These are phyloP conservation scores for Combretum micranthum DNA, from an alignment of 345 rosid species.

Conservation along the genomic window DNA sequence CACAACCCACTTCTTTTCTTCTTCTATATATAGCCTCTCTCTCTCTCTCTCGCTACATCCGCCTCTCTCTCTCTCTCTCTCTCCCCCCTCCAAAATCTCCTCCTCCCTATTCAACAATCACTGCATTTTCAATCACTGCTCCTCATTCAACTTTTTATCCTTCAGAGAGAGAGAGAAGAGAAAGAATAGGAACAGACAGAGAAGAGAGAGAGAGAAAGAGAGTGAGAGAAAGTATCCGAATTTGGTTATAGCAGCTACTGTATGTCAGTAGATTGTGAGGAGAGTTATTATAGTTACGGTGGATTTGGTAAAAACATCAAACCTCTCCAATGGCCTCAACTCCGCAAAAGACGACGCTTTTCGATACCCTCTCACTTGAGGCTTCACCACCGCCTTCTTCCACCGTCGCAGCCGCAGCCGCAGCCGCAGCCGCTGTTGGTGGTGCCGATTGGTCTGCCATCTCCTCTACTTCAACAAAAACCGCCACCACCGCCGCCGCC, in stretches of 20 bases:
- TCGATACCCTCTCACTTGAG: conserved; percentile 11
- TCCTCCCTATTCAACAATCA: no score
- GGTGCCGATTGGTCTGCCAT: conserved; percentile 34
- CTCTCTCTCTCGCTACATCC: no score
- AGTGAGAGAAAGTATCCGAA: neutral
- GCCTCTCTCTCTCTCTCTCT: neutral
- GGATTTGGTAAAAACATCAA: conserved; percentile 81
- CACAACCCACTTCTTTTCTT: neutral
- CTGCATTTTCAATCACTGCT: no score
- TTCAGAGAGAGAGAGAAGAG: neutral
- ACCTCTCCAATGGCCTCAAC: conserved; percentile 94
- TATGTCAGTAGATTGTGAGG: conserved; percentile 83
- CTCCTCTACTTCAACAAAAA: no score
- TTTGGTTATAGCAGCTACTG: conserved; percentile 44
- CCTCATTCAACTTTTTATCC: no score
- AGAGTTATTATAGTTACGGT: conserved; percentile 49
- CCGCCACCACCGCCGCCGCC: no score
- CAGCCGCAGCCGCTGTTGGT: no score
- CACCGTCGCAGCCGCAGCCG: conserved; percentile 13
- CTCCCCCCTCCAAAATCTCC: neutral
- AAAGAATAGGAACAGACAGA: no score
- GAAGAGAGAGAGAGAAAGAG: conserved; percentile 7
- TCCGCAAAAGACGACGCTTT: conserved; percentile 77
- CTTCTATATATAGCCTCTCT: neutral
- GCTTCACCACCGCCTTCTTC: conserved; percentile 1